Base-by-base conservation (phyloP, 2,329 filamentous ascomycete species). In the Nigrograna mackinnonii region DNA sequence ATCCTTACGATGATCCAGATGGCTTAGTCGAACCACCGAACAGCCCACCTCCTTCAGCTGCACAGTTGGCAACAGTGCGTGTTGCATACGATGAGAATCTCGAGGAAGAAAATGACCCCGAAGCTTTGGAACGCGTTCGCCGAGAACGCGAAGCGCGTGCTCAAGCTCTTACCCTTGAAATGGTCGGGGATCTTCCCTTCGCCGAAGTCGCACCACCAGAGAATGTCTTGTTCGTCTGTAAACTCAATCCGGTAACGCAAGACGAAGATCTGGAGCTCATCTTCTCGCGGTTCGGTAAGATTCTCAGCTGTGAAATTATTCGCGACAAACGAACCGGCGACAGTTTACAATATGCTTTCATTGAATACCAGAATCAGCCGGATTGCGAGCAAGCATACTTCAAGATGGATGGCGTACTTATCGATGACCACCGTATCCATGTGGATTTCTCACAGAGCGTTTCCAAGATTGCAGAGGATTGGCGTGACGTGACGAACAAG, bases 401-500 rank as follows among this genome's bases (percentile, higher is more conserved):
- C 75, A 99, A 99, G 73, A 99, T 99, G 94, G 91, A 99, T 67
- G 90, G 87, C 2, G 92, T 97, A 2, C 74, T 99, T 41, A 97
- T 99, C 52, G 94, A 99, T 60, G 94, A 99, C 58, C 89, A 96
- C 52, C 86, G 94, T 31, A 99, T 99, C 50, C 94, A 99, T 63
- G 94, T 99, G 42, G 94, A 99, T 71, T 99, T 99, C 70, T 96
- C 91, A 9, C 94, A 99, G 73, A 96, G 90, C 64, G 94, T 87
- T 9, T 84, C 82, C 49, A 92, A 90, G 64, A 73, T 99, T 6
- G 94, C 90, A 34, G 89, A 95, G 49, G 85, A 85, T 13, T 99
- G 94, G 94, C 82, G 94, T 49, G 86, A 83, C 46, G 85, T 86
- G 31, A 90, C 91, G 16, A 95, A 95, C 61, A 81, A 79, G 30